Evolutionary conservation across 2,329 filamentous ascomycete genomes (phyloP).

Genomic region (Alternaria ventricosa): DNA sequence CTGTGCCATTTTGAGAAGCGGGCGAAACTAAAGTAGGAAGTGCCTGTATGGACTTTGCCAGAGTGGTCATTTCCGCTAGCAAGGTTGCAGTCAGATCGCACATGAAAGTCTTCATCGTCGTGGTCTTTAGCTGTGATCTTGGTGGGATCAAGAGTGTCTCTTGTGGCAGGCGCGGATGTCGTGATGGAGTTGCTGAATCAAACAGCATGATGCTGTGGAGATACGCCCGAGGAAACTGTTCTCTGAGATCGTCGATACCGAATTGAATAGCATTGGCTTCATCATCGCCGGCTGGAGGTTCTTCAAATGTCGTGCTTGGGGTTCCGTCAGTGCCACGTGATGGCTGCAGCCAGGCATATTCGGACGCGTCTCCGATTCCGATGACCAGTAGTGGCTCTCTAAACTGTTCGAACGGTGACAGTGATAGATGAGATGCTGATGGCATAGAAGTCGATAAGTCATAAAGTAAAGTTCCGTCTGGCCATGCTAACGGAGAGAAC

Average conservation of each 20-base stretch:
- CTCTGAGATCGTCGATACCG: constrained; percentile 73
- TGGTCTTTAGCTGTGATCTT: constrained; percentile 70
- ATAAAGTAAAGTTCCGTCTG: constrained; percentile 84
- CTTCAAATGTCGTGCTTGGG: constrained; percentile 12
- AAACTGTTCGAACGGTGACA: constrained; percentile 90
- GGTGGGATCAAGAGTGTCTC: constrained; percentile 76
- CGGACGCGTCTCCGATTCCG: constrained; percentile 81
- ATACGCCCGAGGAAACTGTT: constrained; percentile 76
- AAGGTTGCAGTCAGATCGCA: constrained; percentile 54
- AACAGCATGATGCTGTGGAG: constrained; percentile 83
- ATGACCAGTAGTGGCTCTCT: constrained; percentile 84
- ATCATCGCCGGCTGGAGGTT: constrained; percentile 23
- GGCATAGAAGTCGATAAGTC: constrained; percentile 82
- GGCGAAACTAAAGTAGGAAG: constrained; percentile 69
- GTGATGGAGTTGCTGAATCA: constrained; percentile 62
- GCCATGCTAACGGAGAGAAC: constrained; percentile 91
- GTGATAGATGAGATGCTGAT: constrained; percentile 76
- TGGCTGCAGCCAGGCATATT: constrained; percentile 59
- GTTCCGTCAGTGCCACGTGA: constrained; percentile 40
- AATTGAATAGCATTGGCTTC: constrained; percentile 55
- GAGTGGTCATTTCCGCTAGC: constrained; percentile 55
- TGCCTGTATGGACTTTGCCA: constrained; percentile 57
- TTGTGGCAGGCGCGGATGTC: constrained; percentile 59
- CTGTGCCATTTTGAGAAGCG: constrained; percentile 35
- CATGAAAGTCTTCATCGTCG: constrained; percentile 64